Evolutionary conservation across 257 asterid species (phyloP).

Genomic region (Solanum pennellii): DNA sequence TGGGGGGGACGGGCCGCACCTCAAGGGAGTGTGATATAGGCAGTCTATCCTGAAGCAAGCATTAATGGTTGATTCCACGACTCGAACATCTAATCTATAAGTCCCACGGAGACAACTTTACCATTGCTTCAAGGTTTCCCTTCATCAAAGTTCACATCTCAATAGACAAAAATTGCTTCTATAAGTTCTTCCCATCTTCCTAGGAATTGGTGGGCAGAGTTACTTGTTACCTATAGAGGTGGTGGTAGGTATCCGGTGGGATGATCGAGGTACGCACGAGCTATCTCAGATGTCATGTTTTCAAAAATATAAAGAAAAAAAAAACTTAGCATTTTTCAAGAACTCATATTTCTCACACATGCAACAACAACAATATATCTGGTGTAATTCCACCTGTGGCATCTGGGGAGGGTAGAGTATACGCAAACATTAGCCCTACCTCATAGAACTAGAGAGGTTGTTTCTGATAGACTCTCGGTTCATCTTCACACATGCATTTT

Average conservation of each 20-base stretch:
- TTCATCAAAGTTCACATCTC: neutral
- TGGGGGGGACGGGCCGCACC: neutral
- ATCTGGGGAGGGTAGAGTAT: neutral
- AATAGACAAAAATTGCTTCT: neutral
- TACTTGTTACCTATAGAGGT: neutral
- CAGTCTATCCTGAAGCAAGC: neutral
- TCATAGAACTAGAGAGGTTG: neutral
- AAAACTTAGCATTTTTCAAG: neutral
- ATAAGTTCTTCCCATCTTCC: neutral
- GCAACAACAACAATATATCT: neutral
- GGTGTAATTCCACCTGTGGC: neutral
- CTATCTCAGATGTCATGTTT: neutral
- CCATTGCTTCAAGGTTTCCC: neutral
- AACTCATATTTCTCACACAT: conserved; percentile 13
- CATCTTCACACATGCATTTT: conserved; percentile 22
- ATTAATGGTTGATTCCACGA: neutral
- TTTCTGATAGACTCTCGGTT: neutral
- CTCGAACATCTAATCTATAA: neutral
- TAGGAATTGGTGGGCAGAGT: neutral
- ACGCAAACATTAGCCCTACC: neutral
- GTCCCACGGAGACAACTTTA: neutral
- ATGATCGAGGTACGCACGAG: neutral
- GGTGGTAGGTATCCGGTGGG: neutral
- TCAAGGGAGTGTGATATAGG: neutral
- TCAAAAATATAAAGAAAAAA: neutral